Evolutionary conservation across 2,329 filamentous ascomycete species (phyloP).

Genomic region (Pseudopithomyces maydicus): DNA sequence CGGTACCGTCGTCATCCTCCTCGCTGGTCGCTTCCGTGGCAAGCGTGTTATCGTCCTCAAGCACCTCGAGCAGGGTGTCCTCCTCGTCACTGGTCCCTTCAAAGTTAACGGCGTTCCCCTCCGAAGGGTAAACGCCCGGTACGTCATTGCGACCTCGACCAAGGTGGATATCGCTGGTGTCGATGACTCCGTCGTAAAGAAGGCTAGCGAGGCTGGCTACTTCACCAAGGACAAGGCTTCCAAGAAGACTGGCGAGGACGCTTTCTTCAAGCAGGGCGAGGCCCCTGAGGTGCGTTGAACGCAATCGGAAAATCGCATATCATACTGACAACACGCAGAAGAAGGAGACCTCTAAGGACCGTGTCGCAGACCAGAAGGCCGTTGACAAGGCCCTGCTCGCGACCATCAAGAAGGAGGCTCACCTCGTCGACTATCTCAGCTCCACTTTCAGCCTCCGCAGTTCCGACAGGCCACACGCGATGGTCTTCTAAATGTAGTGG

Average conservation of each 20-base stretch:
- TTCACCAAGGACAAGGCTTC: conserved; percentile 94
- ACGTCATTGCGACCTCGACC: conserved; percentile 89
- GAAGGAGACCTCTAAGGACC: conserved; percentile 92
- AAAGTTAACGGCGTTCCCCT: conserved; percentile 99
- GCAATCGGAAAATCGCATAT: background rate
- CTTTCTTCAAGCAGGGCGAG: conserved; percentile 99
- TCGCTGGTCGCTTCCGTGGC: conserved; percentile 98
- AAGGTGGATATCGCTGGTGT: conserved; percentile 84
- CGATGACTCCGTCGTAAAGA: conserved; percentile 73
- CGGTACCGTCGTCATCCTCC: conserved; percentile 96
- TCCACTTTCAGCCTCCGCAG: conserved; percentile 98
- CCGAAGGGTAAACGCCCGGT: conserved; percentile 88
- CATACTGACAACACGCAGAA: conserved; percentile 65
- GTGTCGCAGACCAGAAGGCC: conserved; percentile 96
- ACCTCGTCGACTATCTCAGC: conserved; percentile 91
- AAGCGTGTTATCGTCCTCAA: conserved; percentile 99
- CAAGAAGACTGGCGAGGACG: conserved; percentile 96
- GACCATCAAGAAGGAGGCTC: conserved; percentile 97
- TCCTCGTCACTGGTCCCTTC: conserved; percentile 99
- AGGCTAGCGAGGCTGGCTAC: conserved; percentile 84
- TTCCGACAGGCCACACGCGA: conserved; percentile 99
- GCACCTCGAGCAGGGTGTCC: conserved; percentile 94
- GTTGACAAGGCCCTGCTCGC: conserved; percentile 95
- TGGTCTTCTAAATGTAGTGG: conserved; percentile 79
- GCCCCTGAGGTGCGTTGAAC: conserved; percentile 81